Evolutionary conservation across 2,329 filamentous ascomycete genomes (phyloP).

Genomic region (Cryoendolithus antarcticus): DNA sequence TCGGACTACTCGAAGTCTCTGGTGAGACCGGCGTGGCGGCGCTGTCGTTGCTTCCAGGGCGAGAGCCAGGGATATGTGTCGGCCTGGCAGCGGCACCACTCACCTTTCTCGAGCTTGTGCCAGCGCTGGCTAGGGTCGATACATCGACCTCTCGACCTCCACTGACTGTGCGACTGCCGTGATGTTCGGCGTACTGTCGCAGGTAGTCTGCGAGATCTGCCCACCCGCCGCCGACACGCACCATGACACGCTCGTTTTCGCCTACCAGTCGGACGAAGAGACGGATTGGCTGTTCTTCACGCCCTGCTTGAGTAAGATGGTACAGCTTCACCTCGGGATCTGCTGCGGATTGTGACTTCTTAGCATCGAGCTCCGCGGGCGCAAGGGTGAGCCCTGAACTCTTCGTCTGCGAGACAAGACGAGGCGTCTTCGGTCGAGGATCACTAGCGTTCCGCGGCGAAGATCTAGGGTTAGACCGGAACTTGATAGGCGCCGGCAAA

Average conservation of each 20-base stretch:
- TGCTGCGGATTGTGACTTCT: conserved; percentile 9
- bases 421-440: conserved; percentile 9
- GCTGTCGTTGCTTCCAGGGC: not conserved
- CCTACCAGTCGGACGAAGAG: conserved; percentile 88
- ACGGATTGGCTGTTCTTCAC: conserved; percentile 72
- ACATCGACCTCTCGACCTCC: conserved; percentile 48
- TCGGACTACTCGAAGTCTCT: too few species aligned
- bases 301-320: conserved; percentile 72
- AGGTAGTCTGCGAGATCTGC: conserved; percentile 91
- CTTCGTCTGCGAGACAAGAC: conserved; percentile 5
- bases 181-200: conserved; percentile 83
- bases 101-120: too few species aligned
- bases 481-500: conserved; percentile 53
- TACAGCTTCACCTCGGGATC: conserved; percentile 72
- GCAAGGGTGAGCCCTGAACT: conserved; percentile 16
- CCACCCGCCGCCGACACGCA: conserved; percentile 96
- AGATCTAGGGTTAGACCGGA: conserved; percentile 43
- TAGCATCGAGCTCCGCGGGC: conserved; percentile 24
- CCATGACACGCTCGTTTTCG: conserved; percentile 92
- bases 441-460: conserved; percentile 9
- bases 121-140: too few species aligned
- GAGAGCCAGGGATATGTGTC: not conserved
- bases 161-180: conserved; percentile 57
- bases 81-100: conserved; percentile 11
- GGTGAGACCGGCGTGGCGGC: not conserved